phyloP scores from a whole-genome alignment of 345 rosid genomes.

The Eucalyptus camaldulensis region DNA sequence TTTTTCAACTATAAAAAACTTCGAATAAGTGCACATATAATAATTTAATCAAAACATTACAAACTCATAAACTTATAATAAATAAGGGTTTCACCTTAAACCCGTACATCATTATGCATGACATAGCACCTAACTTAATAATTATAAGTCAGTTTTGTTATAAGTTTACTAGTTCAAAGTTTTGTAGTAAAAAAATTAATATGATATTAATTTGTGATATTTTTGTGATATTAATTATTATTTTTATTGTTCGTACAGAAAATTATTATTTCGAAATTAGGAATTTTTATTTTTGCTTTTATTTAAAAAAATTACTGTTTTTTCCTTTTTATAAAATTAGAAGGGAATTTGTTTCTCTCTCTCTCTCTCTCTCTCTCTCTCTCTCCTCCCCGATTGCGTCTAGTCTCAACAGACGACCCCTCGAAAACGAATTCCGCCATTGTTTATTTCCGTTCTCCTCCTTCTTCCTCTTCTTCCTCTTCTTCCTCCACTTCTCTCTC shows the following conservation, averaged over 20 bases:
- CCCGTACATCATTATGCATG: fast-evolving
- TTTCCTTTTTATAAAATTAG: not conserved
- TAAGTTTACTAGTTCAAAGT: fast-evolving
- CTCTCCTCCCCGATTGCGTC: not conserved
- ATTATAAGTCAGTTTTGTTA: fast-evolving
- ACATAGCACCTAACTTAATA: fast-evolving
- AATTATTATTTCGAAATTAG: no score
- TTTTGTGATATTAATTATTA: no score
- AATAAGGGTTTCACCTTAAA: no score
- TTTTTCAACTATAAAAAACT: no score
- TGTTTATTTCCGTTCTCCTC: not conserved
- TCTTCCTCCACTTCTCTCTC: not conserved
- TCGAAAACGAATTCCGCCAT: not conserved
- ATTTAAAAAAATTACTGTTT: no score
- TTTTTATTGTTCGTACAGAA: no score
- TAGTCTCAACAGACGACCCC: not conserved
- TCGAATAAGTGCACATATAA: fast-evolving
- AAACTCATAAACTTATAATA: no score
- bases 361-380: not conserved
- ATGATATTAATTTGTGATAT: no score
- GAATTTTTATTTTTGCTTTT: no score
- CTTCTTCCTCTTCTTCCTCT: not conserved
- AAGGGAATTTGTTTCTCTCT: not conserved
- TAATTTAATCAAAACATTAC: no score
- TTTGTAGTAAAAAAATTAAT: no score